Base-by-base conservation (phyloP, 2,329 filamentous ascomycete genomes). In the Penicillium sp. region DNA sequence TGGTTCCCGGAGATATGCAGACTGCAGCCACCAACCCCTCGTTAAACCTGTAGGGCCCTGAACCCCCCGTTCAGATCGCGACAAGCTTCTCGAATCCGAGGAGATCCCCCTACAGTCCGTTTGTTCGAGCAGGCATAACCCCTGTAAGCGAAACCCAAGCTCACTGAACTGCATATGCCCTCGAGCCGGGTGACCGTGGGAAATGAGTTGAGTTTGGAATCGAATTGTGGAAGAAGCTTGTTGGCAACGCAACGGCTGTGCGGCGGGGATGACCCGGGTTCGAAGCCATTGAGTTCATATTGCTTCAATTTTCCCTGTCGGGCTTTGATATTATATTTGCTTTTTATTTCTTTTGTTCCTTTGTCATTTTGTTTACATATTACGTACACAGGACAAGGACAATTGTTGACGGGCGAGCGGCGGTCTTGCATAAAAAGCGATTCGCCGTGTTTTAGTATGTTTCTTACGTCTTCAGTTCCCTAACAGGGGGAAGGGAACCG, bases 71-170 rank as follows among this genome's bases (percentile, higher is more conserved):
- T 51, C 37, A 39, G 33, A 51, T 43, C 34, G 9, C 45, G 24
- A 51, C 45, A 51, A 51, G 49, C 49, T 51, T 51, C 49, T 29
- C 34, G 33, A 48, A 48, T 48, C 32, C 38, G 13, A 52, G 45
- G 15, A 26, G 40, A 49, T 44, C 45, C 24, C 44, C 48, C 49
- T 43, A 26, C 22, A 43, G 31, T 37, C 29, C 32, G 40, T 43
- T 24, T n/a, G 15, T 40, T 19, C 34, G 24, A 49, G 13, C 50
- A 38, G 24, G 46, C 50, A 49, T 52, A 35, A 12, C 21, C 50
- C 50, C 50, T 52, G 46, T 38, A 43, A 6, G 15, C 5, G 31
- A 6, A 22, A 35, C 2, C 31, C 24, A 47, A 50, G 29, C 48
- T 45, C 28, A 49, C 40, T 51, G 17, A 28, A 48, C 39, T 34